phyloP scores from a whole-genome alignment of 2,329 filamentous ascomycete genomes.

The Sodiomyces alkalinus region DNA sequence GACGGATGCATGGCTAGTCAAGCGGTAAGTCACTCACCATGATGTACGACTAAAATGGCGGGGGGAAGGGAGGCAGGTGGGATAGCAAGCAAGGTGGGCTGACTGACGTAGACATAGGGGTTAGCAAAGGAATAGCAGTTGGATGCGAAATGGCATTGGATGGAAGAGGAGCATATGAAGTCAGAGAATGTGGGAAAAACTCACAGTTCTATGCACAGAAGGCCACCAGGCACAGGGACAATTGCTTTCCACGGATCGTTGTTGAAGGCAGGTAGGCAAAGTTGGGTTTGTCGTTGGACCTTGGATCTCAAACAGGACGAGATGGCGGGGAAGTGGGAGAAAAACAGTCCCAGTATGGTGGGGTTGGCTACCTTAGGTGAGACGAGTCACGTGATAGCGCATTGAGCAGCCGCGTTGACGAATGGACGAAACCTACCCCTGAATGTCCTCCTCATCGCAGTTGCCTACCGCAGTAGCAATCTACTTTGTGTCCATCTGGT shows the following conservation, averaged over 20 bases:
- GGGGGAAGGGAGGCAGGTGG: constrained; percentile 8
- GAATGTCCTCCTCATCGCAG: too few species aligned
- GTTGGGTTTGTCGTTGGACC: constrained; percentile 7
- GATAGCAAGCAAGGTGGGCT: constrained; percentile 6
- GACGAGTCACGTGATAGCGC: constrained; percentile 9
- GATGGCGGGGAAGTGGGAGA: constrained; percentile 9
- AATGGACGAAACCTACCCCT: too few species aligned
- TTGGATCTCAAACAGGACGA: constrained; percentile 7
- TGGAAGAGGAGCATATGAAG: background rate
- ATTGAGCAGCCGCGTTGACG: constrained; percentile 8
- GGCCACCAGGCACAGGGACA: too few species aligned
- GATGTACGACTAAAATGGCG: constrained; percentile 15
- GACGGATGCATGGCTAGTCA: too few species aligned
- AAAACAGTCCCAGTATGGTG: constrained; percentile 10
- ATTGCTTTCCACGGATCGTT: too few species aligned
- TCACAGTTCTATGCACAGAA: too few species aligned
- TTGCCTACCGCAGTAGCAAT: too few species aligned
- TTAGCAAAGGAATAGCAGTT: constrained; percentile 1
- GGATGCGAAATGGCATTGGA: constrained; percentile 1
- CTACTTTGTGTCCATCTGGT: too few species aligned
- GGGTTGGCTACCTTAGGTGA: constrained; percentile 10
- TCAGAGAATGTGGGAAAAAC: constrained; percentile 6
- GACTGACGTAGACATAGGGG: background rate
- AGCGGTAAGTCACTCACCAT: constrained; percentile 23
- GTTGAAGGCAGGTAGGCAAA: background rate